These are phyloP conservation scores for Leccinum subtestaceum DNA, from an alignment of 768 basidiomycete genomes.

Conservation along the genomic window DNA sequence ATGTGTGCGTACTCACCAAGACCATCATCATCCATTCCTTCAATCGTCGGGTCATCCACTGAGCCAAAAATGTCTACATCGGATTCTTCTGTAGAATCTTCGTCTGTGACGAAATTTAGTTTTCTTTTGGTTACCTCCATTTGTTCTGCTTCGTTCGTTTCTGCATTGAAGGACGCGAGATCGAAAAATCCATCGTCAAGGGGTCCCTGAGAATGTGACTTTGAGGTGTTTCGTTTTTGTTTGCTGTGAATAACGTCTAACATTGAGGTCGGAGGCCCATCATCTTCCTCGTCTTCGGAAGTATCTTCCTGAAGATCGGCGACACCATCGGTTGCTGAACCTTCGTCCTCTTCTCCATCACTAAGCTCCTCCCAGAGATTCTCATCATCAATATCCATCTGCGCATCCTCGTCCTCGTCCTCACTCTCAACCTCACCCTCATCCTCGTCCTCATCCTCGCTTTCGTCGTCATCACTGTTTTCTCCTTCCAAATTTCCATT, in stretches of 20 bases:
- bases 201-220: constrained; percentile 29
- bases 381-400: constrained; percentile 25
- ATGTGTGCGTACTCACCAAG: constrained; percentile 36
- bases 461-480: constrained; percentile 20
- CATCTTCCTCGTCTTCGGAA: constrained; percentile 38
- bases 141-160: constrained; percentile 77
- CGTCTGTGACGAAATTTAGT: constrained; percentile 51
- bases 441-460: constrained; percentile 10
- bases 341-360: constrained; percentile 22
- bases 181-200: constrained; percentile 93
- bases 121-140: constrained; percentile 57
- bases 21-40: constrained; percentile 41
- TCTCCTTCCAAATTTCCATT: constrained; percentile 23
- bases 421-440: constrained; percentile 26
- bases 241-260: constrained; percentile 26
- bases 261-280: constrained; percentile 22
- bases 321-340: constrained; percentile 25
- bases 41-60: constrained; percentile 44
- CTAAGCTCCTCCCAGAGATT: constrained; percentile 29
- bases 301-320: constrained; percentile 38
- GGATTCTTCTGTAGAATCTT: constrained; percentile 47
- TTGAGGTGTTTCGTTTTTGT: constrained; percentile 21
- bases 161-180: constrained; percentile 81
- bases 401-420: constrained; percentile 33
- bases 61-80: constrained; percentile 69